Conservation (phyloP, 2,329 filamentous ascomycete species). For the Massarina eburnea region DNA sequence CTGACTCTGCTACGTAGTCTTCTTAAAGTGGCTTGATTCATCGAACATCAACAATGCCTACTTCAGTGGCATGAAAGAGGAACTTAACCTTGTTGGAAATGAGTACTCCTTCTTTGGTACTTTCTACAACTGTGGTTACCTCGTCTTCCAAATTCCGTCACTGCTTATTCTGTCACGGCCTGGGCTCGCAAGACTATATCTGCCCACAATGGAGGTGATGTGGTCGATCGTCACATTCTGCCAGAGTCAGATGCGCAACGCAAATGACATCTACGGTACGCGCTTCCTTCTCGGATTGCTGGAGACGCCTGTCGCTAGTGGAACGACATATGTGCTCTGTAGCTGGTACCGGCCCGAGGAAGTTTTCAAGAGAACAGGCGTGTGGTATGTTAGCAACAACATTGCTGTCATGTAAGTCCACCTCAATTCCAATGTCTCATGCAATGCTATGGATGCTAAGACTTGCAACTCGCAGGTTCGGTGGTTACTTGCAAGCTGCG, state of each 20-base stretch:
- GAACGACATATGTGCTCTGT: constrained; percentile 42
- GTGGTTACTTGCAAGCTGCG: constrained; percentile 59
- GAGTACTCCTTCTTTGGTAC: constrained; percentile 57
- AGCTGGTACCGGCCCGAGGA: constrained; percentile 49
- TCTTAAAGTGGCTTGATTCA: constrained; percentile 42
- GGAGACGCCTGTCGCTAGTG: constrained; percentile 40
- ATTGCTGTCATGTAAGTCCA: constrained; percentile 51
- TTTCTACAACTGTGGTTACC: constrained; percentile 47
- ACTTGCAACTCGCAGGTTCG: constrained; percentile 40
- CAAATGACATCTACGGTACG: constrained; percentile 44
- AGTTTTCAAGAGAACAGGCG: constrained; percentile 57
- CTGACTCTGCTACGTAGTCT: constrained; percentile 27
- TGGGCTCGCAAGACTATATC: constrained; percentile 37
- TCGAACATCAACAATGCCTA: constrained; percentile 51
- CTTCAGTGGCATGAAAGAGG: constrained; percentile 40
- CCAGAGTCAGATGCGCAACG: constrained; percentile 42
- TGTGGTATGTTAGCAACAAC: constrained; percentile 57
- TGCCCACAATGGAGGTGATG: constrained; percentile 44
- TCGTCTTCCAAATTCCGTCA: constrained; percentile 44
- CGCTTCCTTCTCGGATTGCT: constrained; percentile 42
- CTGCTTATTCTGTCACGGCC: constrained; percentile 43
- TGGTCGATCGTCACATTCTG: constrained; percentile 46
- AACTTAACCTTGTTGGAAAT: constrained; percentile 51
- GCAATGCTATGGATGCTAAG: too few species aligned
- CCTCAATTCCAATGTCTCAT: too few species aligned